Evolutionary conservation across 768 basidiomycete genomes (phyloP), one percentile per base, ranked within the genome.

Genomic region (Lactifluus echinatus): DNA sequence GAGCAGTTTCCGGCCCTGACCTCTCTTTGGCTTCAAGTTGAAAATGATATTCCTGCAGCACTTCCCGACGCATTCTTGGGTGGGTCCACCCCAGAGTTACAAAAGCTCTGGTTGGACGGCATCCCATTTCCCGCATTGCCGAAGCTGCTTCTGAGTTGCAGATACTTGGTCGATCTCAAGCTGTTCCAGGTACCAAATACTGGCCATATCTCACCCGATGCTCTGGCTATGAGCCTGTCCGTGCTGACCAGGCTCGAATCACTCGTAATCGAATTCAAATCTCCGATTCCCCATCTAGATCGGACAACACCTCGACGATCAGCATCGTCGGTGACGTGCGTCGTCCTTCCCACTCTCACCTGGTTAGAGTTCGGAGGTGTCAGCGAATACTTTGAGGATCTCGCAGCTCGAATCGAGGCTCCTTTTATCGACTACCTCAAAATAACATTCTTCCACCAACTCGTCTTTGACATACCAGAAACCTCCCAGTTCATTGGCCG

Each of bases 351-450:
- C 1, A 24, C 48, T 19, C 48, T 56, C 23, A 44, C 31, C 4
- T 15, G 15, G 0, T n/a, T 44, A 2, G 17, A 1, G 1, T 44
- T 56, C 39, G 5, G 12, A 15, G 40, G 48, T 24, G 33, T n/a
- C 11, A 28, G 33, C 33, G 40, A 56, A 26, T 49, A 56, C 42
- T 17, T 56, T 37, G 55, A 56, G 7, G 55, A 28, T 24, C n/a
- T 56, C 24, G 10, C 44, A 2, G 21, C 42, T 21, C 28, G 39
- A 24, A 42, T 56, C 39, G 55, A 49, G 17, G n/a, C 17, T 15
- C 55, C 40, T 26, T 31, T 12, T n/a, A 23, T 56, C 29, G 1
- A 49, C 3, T 10, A 24, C 12, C 8, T 56, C n/a, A 19, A 4
- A 7, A 33, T 50, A 42, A 10, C 3, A 0, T 43, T 33, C 36